phyloP scores from a whole-genome alignment of 768 basidiomycete genomes.

The Tylopilus sp. region DNA sequence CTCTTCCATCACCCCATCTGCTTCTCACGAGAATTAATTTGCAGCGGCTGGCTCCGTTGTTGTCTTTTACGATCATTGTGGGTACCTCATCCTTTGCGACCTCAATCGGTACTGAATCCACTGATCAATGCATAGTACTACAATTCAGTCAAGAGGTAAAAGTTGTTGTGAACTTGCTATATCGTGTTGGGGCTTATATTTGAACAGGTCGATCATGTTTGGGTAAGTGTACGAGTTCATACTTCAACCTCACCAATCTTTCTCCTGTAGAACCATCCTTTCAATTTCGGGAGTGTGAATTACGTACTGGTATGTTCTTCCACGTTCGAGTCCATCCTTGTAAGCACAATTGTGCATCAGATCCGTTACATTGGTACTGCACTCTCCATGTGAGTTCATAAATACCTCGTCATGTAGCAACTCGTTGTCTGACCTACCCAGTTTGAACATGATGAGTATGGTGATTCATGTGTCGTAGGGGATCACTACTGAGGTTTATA shows the following conservation, averaged over 20 bases:
- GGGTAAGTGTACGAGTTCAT: slow-evolving; percentile 5
- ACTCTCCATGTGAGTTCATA: slow-evolving; percentile 15
- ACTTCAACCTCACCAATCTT: not conserved
- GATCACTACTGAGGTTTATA: not conserved
- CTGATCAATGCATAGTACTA: slow-evolving; percentile 3
- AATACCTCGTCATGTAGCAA: not conserved
- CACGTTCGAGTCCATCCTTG: not conserved
- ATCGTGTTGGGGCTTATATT: not conserved
- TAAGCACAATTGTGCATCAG: not conserved
- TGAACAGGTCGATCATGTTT: slow-evolving; percentile 18
- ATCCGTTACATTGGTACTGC: slow-evolving; percentile 25
- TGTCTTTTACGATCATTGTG: slow-evolving; percentile 21
- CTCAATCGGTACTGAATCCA: not conserved
- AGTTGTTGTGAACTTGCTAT: not conserved
- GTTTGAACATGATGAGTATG: slow-evolving; percentile 15
- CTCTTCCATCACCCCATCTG: too few species aligned
- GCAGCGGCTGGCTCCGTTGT: slow-evolving; percentile 7
- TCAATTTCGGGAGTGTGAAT: slow-evolving; percentile 15
- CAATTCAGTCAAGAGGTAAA: slow-evolving; percentile 16
- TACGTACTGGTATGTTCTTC: slow-evolving; percentile 21
- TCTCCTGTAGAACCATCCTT: slow-evolving; percentile 2
- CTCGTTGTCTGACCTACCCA: not conserved
- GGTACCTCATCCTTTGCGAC: not conserved
- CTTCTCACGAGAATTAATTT: not conserved
- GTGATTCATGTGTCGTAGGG: not conserved